Base-by-base conservation (phyloP, 306 rosid genomes). In the Leucaena leucocephala region DNA sequence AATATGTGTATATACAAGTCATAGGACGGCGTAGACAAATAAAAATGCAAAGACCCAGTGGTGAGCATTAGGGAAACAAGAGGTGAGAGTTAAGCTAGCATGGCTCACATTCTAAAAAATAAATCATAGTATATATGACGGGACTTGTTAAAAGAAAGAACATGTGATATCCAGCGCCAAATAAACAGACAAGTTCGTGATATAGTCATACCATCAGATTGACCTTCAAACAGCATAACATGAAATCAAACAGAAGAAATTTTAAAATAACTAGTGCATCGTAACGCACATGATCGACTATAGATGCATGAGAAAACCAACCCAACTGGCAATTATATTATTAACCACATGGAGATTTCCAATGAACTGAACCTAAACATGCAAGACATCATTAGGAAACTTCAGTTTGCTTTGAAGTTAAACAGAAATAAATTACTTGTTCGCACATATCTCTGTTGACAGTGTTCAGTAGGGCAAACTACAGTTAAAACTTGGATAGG, bases 301-400 rank as follows among this genome's bases (percentile, higher is more conserved):
- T 12, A 22, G 48, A 12, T 45, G 57, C 74, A 45, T 22, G 39
- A 44, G 19, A 22, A 45, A 22, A 43, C 2, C 54, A 13, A 2
- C 39, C 74, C 19, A 44, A 22, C 12, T 12, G n/a, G 57, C 74
- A 69, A 22, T 45, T 45, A 45, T 44, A 45, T 44, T 3, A 22
- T 7, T 44, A 11, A 44, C 15, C 40, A 22, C 74, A 0, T 5
- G 19, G 54, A 2, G 57, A 45, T 12, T 13, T 45, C 57, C 57
- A 69, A 43, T 33, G 34, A 68, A 44, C 57, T 69, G 36, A 67
- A 39, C 27, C 36, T 36, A 43, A 42, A 5, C 9, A 68, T 2
- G n/a, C 8, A 68, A 68, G 16, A 43, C 72, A 21, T 43, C 35
- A n/a, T 40, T 67, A 17, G 35, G 71, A 68, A 42, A 68, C 72